A percentile compares a stretch with the other conserved stretches of the same genome.
Evolutionary conservation across 1,284 basidiomycete genomes (phyloP).

Genomic region (Polyporus tsugae): DNA sequence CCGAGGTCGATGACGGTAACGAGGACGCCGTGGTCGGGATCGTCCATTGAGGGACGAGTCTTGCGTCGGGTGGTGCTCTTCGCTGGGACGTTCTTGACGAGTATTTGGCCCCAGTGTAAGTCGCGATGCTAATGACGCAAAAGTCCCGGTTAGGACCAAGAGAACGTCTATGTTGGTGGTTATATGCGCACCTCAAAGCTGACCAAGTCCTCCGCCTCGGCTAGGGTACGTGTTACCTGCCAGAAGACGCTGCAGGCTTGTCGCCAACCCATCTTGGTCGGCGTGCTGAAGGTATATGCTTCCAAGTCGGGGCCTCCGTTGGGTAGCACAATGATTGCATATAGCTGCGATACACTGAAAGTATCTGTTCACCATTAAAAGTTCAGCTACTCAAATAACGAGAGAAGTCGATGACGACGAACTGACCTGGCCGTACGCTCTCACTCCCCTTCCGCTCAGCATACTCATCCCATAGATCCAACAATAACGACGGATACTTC

Average conservation of each 20-base stretch:
- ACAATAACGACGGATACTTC: slow-evolving; percentile 79
- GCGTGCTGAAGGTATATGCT: slow-evolving; percentile 67
- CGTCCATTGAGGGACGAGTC: slow-evolving; percentile 62
- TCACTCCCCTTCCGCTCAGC: slow-evolving; percentile 78
- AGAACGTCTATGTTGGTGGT: slow-evolving; percentile 7
- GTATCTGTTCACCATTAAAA: slow-evolving; percentile 57
- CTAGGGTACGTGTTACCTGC: slow-evolving; percentile 85
- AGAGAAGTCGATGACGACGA: slow-evolving; percentile 30
- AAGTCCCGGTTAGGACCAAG: background rate
- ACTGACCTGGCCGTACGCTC: slow-evolving; percentile 85
- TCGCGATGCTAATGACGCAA: slow-evolving; percentile 82
- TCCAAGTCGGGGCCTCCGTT: slow-evolving; percentile 94
- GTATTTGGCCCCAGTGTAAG: slow-evolving; percentile 97
- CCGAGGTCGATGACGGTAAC: slow-evolving; percentile 96
- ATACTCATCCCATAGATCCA: slow-evolving; percentile 90
- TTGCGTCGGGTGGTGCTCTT: slow-evolving; percentile 39
- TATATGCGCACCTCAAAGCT: slow-evolving; percentile 80
- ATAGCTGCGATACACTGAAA: slow-evolving; percentile 79
- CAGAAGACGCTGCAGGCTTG: slow-evolving; percentile 91
- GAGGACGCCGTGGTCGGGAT: slow-evolving; percentile 64
- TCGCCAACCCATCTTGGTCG: slow-evolving; percentile 72
- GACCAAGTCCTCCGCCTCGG: slow-evolving; percentile 79
- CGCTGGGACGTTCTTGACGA: slow-evolving; percentile 70
- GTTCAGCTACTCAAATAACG: background rate
- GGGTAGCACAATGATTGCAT: slow-evolving; percentile 88